A percentile compares a stretch with the other conserved stretches of the same genome.
Evolutionary conservation across 2,329 filamentous ascomycete species (phyloP).

Genomic region (Stachybotrys chartarum): DNA sequence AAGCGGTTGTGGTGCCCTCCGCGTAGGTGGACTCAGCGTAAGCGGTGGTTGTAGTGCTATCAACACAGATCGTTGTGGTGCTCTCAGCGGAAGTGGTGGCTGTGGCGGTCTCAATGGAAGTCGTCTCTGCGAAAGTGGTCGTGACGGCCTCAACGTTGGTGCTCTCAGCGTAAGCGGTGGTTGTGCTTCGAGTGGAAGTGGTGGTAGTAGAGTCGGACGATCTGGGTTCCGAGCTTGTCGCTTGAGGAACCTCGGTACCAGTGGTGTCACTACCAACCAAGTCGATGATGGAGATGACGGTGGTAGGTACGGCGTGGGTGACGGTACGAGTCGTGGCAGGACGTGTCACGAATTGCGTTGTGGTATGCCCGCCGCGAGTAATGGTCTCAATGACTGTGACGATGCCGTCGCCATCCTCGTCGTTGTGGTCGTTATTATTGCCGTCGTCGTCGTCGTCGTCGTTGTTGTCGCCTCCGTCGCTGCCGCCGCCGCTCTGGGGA

Average conservation of each 20-base stretch:
- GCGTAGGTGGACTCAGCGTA: too few species aligned
- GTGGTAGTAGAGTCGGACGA: too few species aligned
- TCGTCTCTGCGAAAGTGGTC: too few species aligned
- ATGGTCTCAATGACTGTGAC: constrained; percentile 29
- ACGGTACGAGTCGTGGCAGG: constrained; percentile 18
- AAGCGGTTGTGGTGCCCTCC: constrained; percentile 2
- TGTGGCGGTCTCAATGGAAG: too few species aligned
- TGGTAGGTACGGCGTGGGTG: constrained; percentile 19
- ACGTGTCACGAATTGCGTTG: constrained; percentile 18
- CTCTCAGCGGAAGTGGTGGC: too few species aligned
- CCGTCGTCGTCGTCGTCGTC: constrained; percentile 8
- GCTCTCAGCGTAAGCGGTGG: too few species aligned
- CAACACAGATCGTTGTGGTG: background rate
- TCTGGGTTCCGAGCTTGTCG: background rate
- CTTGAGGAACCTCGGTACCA: constrained; percentile 16
- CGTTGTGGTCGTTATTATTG: constrained; percentile 5
- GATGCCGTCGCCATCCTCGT: constrained; percentile 9
- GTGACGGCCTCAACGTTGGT: too few species aligned
- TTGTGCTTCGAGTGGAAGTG: too few species aligned
- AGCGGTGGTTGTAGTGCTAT: background rate
- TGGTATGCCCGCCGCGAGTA: constrained; percentile 16
- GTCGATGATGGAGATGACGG: constrained; percentile 21
- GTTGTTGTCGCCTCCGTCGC: constrained; percentile 10
- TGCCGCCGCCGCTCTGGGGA: constrained; percentile 10
- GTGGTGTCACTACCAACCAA: constrained; percentile 13